Evolutionary conservation across 176 grass and related monocot genomes (phyloP).

Genomic region (Aegilops longissima): DNA sequence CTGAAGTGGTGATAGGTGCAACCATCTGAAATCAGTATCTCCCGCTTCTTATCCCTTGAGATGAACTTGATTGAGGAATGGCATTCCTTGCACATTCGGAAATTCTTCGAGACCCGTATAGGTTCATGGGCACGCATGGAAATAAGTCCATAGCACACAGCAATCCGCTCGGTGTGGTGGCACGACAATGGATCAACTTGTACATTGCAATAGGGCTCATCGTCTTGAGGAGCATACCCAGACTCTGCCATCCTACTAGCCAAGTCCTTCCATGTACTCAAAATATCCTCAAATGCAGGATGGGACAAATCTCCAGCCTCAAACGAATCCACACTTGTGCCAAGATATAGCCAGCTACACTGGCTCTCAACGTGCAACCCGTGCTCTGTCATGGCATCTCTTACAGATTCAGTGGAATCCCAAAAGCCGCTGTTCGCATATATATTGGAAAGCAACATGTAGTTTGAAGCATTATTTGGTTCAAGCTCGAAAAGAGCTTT

Average conservation of each 20-base stretch:
- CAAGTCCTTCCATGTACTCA: conserved; percentile 45
- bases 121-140: conserved; percentile 35
- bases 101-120: conserved; percentile 63
- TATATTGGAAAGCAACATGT: conserved; percentile 59
- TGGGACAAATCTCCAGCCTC: conserved; percentile 62
- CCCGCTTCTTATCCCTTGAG: conserved; percentile 30
- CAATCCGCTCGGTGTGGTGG: conserved; percentile 66
- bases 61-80: conserved; percentile 65
- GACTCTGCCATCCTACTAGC: conserved; percentile 51
- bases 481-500: conserved; percentile 69
- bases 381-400: conserved; percentile 44
- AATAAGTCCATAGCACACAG: conserved; percentile 55
- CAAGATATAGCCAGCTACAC: conserved; percentile 50
- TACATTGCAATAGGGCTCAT: conserved; percentile 45
- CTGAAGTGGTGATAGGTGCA: conserved; percentile 61
- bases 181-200: conserved; percentile 63
- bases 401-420: conserved; percentile 53
- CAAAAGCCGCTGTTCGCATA: conserved; percentile 56
- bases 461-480: conserved; percentile 63
- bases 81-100: conserved; percentile 67
- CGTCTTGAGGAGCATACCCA: conserved; percentile 43
- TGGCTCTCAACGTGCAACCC: conserved; percentile 47
- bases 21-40: conserved; percentile 61
- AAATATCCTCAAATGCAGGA: conserved; percentile 47
- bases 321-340: conserved; percentile 40